These are phyloP conservation scores for Metschnikowia lochheadii DNA, from an alignment of 805 yeast species.

Conservation along the genomic window DNA sequence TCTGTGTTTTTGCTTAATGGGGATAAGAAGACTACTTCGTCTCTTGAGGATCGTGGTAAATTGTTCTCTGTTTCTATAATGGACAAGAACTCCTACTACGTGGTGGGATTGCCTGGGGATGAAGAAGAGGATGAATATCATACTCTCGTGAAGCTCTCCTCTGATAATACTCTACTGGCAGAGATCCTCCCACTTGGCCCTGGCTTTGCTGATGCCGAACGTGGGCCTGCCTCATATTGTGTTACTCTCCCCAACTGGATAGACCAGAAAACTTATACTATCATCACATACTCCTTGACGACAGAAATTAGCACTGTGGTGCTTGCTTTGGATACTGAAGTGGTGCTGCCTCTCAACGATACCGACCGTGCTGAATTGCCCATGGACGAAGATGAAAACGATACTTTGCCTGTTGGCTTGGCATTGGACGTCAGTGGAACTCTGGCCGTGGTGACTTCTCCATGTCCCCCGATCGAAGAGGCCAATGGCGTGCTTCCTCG, in stretches of 20 bases:
- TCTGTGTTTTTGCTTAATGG: background rate
- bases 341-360: conserved; percentile 57
- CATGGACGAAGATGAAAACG: conserved; percentile 60
- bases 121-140: conserved; percentile 13
- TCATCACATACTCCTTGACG: conserved; percentile 61
- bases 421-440: conserved; percentile 54
- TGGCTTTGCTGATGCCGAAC: conserved; percentile 47
- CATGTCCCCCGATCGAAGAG: conserved; percentile 55
- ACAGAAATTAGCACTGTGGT: conserved; percentile 52
- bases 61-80: conserved; percentile 17
- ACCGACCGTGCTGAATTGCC: conserved; percentile 72
- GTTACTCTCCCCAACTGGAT: conserved; percentile 41
- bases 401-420: conserved; percentile 68
- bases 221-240: conserved; percentile 46
- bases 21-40: background rate
- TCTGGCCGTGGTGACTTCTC: conserved; percentile 41
- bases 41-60: conserved; percentile 17
- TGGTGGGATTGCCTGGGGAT: conserved; percentile 10
- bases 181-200: conserved; percentile 44
- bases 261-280: conserved; percentile 19
- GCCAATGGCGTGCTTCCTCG: conserved; percentile 60
- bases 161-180: conserved; percentile 10
- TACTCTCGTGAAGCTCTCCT: conserved; percentile 5
- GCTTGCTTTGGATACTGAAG: conserved; percentile 9
- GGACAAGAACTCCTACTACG: conserved; percentile 18